Evolutionary conservation across 768 basidiomycete genomes (phyloP).

Genomic region (Lactifluus volemus): DNA sequence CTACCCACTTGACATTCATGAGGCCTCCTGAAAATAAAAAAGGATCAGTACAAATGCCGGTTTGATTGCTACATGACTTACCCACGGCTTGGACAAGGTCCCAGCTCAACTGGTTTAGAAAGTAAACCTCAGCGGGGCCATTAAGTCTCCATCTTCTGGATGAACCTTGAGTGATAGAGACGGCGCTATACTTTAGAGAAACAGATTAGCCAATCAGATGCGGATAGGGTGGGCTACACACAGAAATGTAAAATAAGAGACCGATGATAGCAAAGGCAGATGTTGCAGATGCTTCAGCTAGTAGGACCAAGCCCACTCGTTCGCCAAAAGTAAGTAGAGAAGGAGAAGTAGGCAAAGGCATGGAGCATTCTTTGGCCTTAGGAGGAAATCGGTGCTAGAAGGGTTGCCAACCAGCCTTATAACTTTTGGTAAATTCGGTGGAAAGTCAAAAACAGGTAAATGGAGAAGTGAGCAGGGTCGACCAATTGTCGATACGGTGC

Average conservation of each 20-base stretch:
- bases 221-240: constrained; percentile 3
- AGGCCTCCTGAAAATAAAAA: constrained; percentile 27
- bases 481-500: not conserved
- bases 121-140: constrained; percentile 23
- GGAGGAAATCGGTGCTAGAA: not conserved
- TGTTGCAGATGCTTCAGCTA: constrained; percentile 19
- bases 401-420: not conserved
- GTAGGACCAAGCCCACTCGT: constrained; percentile 22
- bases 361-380: not conserved
- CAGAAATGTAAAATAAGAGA: constrained; percentile 21
- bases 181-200: constrained; percentile 16
- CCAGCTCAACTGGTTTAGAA: constrained; percentile 23
- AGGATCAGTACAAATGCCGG: not conserved
- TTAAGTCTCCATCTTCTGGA: constrained; percentile 14
- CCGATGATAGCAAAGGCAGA: constrained; percentile 20
- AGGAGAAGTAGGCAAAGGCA: not conserved
- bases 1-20: constrained; percentile 30
- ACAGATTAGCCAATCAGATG: not conserved
- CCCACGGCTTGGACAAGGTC: constrained; percentile 25
- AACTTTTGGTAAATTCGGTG: not conserved
- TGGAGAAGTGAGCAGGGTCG: not conserved
- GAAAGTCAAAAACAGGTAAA: too few relatives aligned
- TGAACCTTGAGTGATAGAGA: constrained; percentile 14
- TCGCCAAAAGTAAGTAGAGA: constrained; percentile 18
- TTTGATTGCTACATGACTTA: not conserved